Base-by-base conservation (phyloP, 495 filamentous ascomycete species). In the Letharia lupina region DNA sequence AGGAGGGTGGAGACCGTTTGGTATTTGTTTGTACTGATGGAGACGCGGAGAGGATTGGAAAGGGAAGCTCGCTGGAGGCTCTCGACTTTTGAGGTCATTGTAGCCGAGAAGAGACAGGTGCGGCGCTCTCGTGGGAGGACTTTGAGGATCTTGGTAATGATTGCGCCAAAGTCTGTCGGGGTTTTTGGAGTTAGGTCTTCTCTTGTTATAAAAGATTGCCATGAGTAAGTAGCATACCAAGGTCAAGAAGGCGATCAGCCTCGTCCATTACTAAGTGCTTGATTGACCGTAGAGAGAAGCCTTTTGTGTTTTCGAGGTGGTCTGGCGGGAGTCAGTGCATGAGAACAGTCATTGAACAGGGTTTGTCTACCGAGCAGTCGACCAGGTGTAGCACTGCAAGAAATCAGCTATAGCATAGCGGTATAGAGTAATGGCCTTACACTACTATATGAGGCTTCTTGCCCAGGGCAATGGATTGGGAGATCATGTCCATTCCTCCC, bases 261-360 rank as follows among this genome's bases (percentile, higher is more conserved):
- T 98, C 94, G 70, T 97, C 94, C 84, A 97, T 91, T 45, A 95
- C 91, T 1, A 97, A 82, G 70, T 93, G 96, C 70, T 91, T 91
- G 6, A 97, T 77, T 20, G 77, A 78, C 9, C 86, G 84, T 47
- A 97, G 77, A 11, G 86, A 90, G 75, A 98, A 98, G 12, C 94
- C 93, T 74, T 96, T 96, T 10, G 94, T 98, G 73, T 96, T 96
- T 75, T 98, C 93, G 13, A 97, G 79, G 73, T 98, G 94, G 70
- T 98, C 54, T 57, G 54, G 16, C 18, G 20, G 33, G 7, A 57
- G 33, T 57, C 54, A 57, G 33, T 37, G 4, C 16, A 20, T 37
- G 54, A 39, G 11, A 2, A 57, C 16, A n/a, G 5, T 37, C 33
- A 20, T 57, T 37, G 33, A 37, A n/a, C 10, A 57, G 15, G 54